Base-by-base conservation (phyloP, 306 rosid species). In the Inga leiocalycina region DNA sequence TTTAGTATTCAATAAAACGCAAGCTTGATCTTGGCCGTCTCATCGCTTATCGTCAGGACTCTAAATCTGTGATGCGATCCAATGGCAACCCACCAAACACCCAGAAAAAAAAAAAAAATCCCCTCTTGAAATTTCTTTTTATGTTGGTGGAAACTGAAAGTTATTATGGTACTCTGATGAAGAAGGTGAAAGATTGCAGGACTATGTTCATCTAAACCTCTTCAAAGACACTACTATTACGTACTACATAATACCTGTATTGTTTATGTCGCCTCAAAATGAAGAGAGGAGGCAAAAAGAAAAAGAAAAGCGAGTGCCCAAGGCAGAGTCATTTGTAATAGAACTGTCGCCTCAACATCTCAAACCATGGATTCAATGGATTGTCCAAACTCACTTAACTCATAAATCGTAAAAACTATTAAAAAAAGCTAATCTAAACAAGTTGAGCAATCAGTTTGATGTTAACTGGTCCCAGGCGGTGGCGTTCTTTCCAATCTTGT, bases 401-500 rank as follows among this genome's bases (percentile, higher is more conserved):
- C 0, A 0, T 24, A 24, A 24, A 24, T 24, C 0, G 0, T 24
- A 24, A 24, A 24, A 24, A 24, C 0, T 24, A 24, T 24, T 24
- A 24, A 24, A 24, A 24, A 0, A 24, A 24, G 0, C 0, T 24
- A 24, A 24, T 24, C 27, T 0, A 24, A 24, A 24, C 27, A 24
- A 1, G 35, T 37, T 80, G 44, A 85, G 11, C 65, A 24, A 19
- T 75, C 52, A 24, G 41, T 67, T 76, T 82, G 81, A 32, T 81
- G 73, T 80, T 68, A 84, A 35, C 80, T 68, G 84, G 39, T 90
- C 87, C 94, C 95, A 93, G 35, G 86, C 76, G 74, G 32, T 84
- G 45, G 98, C 97, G 32, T 85, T 89, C 78, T 93, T 93, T 4
- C 94, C 92, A 76, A 91, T 91, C 90, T 90, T 96, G 4, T 94